These are phyloP conservation scores for Plantago ovata DNA, from an alignment of 257 asterid species.

Conservation along the genomic window DNA sequence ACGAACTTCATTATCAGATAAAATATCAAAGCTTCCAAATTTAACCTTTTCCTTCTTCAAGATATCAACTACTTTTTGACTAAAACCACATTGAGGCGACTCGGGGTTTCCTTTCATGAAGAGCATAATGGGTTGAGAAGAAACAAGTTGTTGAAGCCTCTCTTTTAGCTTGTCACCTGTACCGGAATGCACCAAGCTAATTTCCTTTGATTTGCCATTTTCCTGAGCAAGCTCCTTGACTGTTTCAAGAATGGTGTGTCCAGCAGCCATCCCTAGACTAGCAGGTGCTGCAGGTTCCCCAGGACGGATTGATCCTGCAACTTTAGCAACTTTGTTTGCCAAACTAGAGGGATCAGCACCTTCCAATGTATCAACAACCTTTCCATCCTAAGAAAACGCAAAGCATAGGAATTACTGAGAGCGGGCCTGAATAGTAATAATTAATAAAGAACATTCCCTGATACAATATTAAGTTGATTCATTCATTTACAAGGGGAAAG, in stretches of 20 bases:
- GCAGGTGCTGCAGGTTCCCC: slow-evolving; percentile 97
- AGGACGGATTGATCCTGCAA: slow-evolving; percentile 66
- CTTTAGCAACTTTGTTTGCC: slow-evolving; percentile 95
- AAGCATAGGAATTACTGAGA: not conserved
- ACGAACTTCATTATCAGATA: slow-evolving; percentile 66
- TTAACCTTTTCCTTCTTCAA: slow-evolving; percentile 75
- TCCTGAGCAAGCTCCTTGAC: slow-evolving; percentile 64
- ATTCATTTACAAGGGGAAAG: not conserved
- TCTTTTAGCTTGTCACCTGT: slow-evolving; percentile 34
- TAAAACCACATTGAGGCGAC: slow-evolving; percentile 87
- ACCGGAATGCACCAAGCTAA: slow-evolving; percentile 31
- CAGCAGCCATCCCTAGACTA: slow-evolving; percentile 98
- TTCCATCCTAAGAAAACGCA: slow-evolving; percentile 62
- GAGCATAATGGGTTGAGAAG: slow-evolving; percentile 71
- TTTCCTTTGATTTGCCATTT: slow-evolving; percentile 38
- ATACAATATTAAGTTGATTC: not conserved
- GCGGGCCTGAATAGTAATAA: not conserved
- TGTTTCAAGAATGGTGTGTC: slow-evolving; percentile 75
- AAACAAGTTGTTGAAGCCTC: slow-evolving; percentile 63
- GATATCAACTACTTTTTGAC: slow-evolving; percentile 82
- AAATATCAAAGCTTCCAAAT: slow-evolving; percentile 86
- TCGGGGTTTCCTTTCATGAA: slow-evolving; percentile 96
- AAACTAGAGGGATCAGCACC: slow-evolving; percentile 96
- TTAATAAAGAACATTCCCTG: not conserved
- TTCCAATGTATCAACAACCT: slow-evolving; percentile 73